Evolutionary conservation across 352 stramenopile genomes (phyloP), one percentile per base, ranked within the genome.

Genomic region (Globisporangium mamillatum): DNA sequence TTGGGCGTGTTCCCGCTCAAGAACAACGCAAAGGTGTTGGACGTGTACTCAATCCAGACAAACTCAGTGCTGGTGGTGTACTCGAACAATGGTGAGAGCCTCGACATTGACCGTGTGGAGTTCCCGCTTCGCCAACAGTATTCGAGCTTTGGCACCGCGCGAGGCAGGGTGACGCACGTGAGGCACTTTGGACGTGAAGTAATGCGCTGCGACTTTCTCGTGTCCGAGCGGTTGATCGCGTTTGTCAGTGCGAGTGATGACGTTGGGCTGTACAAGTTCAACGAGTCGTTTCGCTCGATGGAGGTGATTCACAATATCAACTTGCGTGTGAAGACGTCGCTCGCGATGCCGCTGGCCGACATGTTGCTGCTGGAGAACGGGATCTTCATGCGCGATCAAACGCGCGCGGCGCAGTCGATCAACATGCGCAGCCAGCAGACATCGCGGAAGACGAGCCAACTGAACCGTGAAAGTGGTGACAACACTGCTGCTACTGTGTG

Each of bases 341-440:
- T 79, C 2, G 7, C 18, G n/a, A 20, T 63, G 16, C 66, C 73
- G 20, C 25, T 75, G 5, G 16, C 9, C 1, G 59, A 62, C 22
- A n/a, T 75, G 8, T 10, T 71, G 25, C 24, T 79, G 41, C 34
- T 70, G n/a, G 63, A 76, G 29, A 46, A 29, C 63, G 60, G 12
- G 0, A 16, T 89, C 4, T 79, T 78, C 32, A 61, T 81, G n/a
- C 75, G 63, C 7, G 81, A 86, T 38, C 46, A 29, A 3, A 66
- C 68, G 12, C 72, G 75, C 5, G 67, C 64, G 0, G 70, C 78
- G 3, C 80, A 87, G 52, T 79, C 75, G 12, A 64, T 89, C 9
- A 85, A 82, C 53, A 25, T 77, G 16, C 72, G 70, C 7, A 89
- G 76, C 44, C 75, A 82, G 55, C 80, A 89, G 60, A 78, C 73